These are phyloP conservation scores for Aureobasidium sp. DNA, from an alignment of 2,329 filamentous ascomycete species.

Conservation along the genomic window DNA sequence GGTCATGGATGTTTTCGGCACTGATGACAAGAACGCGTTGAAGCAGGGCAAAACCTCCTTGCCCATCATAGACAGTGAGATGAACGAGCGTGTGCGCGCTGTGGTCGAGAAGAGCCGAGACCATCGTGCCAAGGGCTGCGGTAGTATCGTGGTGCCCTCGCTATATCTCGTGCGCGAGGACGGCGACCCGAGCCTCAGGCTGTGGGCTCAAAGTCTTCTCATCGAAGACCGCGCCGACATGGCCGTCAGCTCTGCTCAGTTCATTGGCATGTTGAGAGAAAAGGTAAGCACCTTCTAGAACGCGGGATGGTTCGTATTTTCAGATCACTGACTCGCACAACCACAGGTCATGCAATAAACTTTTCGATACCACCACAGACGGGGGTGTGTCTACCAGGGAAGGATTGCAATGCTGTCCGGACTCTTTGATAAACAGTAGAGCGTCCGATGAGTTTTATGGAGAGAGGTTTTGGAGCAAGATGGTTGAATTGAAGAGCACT, in stretches of 20 bases:
- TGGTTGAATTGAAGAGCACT: not conserved
- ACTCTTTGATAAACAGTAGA: constrained; percentile 8
- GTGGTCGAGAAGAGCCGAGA: constrained; percentile 90
- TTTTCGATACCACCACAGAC: not conserved
- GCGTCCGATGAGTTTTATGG: not conserved
- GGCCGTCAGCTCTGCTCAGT: constrained; percentile 84
- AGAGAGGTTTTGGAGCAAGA: not conserved
- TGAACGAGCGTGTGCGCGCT: constrained; percentile 86
- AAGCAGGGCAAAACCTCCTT: constrained; percentile 85
- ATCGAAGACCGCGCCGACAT: constrained; percentile 94
- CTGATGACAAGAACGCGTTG: constrained; percentile 71
- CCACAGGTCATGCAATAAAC: constrained; percentile 5
- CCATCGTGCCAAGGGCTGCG: constrained; percentile 75
- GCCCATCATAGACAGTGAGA: constrained; percentile 86
- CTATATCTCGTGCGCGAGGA: constrained; percentile 92
- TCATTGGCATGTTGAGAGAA: constrained; percentile 83
- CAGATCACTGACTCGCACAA: not conserved
- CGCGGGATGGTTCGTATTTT: not conserved
- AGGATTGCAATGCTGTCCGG: not conserved
- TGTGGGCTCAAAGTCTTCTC: constrained; percentile 94
- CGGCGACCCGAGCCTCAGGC: constrained; percentile 84
- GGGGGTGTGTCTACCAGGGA: not conserved
- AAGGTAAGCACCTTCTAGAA: constrained; percentile 56
- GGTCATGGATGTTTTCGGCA: constrained; percentile 80
- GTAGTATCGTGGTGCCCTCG: constrained; percentile 86